A percentile compares a stretch with the other conserved stretches of the same genome.
Evolutionary conservation across 2,329 filamentous ascomycete species (phyloP).

Genomic region (Neofusicoccum ribis): DNA sequence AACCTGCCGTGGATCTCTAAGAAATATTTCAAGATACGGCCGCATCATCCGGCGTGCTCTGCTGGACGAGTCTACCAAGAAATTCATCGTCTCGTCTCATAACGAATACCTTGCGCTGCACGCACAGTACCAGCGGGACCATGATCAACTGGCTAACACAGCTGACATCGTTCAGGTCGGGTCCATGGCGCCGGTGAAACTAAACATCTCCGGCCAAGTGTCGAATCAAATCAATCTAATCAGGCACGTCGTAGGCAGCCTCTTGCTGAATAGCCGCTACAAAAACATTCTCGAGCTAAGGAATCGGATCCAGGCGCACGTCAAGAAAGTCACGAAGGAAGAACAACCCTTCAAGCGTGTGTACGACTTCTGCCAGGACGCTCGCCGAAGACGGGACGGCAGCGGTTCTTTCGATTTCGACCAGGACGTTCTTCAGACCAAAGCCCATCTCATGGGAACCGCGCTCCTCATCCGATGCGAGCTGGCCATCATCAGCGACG

Average conservation of each 20-base stretch:
- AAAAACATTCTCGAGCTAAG: conserved; percentile 21
- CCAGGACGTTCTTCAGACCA: conserved; percentile 30
- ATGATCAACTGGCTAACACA: conserved; percentile 21
- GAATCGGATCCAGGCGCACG: conserved; percentile 27
- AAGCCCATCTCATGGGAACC: conserved; percentile 42
- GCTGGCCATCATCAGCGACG: conserved; percentile 48
- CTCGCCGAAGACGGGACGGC: conserved; percentile 33
- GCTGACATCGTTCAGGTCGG: conserved; percentile 11
- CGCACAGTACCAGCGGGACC: background rate
- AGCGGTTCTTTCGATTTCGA: conserved; percentile 33
- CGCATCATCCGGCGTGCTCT: conserved; percentile 61
- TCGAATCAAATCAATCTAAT: background rate
- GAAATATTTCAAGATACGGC: conserved; percentile 61
- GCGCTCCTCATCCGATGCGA: conserved; percentile 53
- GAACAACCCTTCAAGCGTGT: conserved; percentile 55
- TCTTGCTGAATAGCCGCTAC: conserved; percentile 19
- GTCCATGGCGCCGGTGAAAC: background rate
- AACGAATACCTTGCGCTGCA: conserved; percentile 32
- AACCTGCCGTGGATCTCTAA: conserved; percentile 59
- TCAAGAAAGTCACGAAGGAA: conserved; percentile 39
- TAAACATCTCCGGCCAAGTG: background rate
- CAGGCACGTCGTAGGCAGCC: background rate
- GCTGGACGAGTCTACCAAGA: conserved; percentile 65
- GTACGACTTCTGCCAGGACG: conserved; percentile 46
- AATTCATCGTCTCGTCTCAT: conserved; percentile 60